Evolutionary conservation across 495 filamentous ascomycete species (phyloP).

Genomic region (Xylaria bambusicola): DNA sequence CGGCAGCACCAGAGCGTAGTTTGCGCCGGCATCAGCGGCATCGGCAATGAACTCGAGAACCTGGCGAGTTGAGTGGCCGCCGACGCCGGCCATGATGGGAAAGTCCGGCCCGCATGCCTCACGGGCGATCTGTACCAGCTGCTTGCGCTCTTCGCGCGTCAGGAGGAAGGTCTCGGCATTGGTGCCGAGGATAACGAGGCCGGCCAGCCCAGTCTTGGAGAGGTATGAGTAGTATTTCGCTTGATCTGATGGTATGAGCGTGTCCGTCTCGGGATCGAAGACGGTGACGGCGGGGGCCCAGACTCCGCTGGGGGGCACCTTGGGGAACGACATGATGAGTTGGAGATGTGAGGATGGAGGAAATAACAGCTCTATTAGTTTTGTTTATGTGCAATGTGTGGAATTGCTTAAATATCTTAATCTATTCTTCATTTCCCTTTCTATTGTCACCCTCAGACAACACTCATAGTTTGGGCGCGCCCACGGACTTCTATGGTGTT

Average conservation of each 20-base stretch:
- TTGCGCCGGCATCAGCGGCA: constrained; percentile 57
- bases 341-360: not conserved
- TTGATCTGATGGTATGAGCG: constrained; percentile 50
- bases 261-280: constrained; percentile 57
- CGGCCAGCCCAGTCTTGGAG: constrained; percentile 53
- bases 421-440: not conserved
- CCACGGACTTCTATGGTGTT: not conserved
- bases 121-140: constrained; percentile 55
- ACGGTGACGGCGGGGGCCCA: constrained; percentile 53
- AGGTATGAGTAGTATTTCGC: constrained; percentile 59
- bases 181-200: constrained; percentile 63
- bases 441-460: not conserved
- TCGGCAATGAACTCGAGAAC: constrained; percentile 60
- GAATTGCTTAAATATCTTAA: too few relatives aligned
- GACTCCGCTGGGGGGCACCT: constrained; percentile 43
- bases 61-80: constrained; percentile 66
- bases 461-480: not conserved
- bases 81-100: constrained; percentile 64
- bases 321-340: constrained; percentile 27
- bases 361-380: too few relatives aligned
- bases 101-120: constrained; percentile 50
- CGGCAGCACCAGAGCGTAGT: constrained; percentile 64
- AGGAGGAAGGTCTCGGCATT: constrained; percentile 69
- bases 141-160: constrained; percentile 59
- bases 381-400: too few relatives aligned